Conservation (phyloP, 805 yeast species). For the Sugiyamaella smithiae region DNA sequence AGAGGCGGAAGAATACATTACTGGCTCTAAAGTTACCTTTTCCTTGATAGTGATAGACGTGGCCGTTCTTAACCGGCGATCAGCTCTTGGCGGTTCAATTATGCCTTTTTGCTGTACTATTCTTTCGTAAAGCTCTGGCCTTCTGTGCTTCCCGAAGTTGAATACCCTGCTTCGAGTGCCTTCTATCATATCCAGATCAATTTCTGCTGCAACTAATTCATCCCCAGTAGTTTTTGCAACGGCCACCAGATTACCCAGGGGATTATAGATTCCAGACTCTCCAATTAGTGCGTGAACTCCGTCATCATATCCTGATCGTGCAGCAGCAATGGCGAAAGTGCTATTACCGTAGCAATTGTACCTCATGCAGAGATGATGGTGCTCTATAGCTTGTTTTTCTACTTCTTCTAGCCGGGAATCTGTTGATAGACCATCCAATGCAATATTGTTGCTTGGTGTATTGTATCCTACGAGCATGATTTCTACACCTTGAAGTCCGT, state of each 20-base stretch:
- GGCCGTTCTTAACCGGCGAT: not conserved
- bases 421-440: constrained; percentile 37
- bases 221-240: constrained; percentile 26
- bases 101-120: not conserved
- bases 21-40: not conserved
- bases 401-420: constrained; percentile 36
- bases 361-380: constrained; percentile 1
- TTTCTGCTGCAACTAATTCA: constrained; percentile 35
- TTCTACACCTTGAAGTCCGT: constrained; percentile 42
- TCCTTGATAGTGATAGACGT: not conserved
- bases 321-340: not conserved
- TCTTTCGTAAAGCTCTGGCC: constrained; percentile 35
- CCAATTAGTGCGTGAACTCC: not conserved
- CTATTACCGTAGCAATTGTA: constrained; percentile 1
- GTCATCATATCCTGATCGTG: not conserved
- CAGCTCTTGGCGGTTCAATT: not conserved
- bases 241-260: not conserved
- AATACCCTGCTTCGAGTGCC: constrained; percentile 39
- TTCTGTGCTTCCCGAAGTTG: constrained; percentile 39
- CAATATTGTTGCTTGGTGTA: constrained; percentile 38
- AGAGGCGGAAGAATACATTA: not conserved
- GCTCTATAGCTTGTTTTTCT: not conserved
- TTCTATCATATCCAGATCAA: constrained; percentile 37
- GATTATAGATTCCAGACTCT: not conserved
- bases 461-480: constrained; percentile 39